Conservation (phyloP, 495 filamentous ascomycete genomes). For the Hypoxylon lienhwacheense region DNA sequence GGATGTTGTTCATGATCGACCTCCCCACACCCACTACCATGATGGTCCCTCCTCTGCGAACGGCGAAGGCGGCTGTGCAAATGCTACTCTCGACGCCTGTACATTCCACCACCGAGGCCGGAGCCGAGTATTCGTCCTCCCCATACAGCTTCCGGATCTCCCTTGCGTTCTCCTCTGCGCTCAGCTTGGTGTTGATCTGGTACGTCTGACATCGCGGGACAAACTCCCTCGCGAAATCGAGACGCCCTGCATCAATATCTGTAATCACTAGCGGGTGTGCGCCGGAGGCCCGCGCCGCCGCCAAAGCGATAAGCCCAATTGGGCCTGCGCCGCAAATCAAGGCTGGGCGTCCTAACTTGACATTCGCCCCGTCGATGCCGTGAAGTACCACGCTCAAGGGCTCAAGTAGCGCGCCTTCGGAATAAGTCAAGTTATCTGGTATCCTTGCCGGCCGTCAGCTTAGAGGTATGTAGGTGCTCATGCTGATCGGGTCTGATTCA, state of each 20-base stretch:
- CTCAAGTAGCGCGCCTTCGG: conserved; percentile 54
- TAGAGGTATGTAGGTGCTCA: neutral
- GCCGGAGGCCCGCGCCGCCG: conserved; percentile 59
- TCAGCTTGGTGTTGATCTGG: conserved; percentile 49
- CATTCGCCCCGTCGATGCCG: conserved; percentile 46
- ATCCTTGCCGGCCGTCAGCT: conserved; percentile 34
- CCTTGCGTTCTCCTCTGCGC: conserved; percentile 54
- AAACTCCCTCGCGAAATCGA: conserved; percentile 62
- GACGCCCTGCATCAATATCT: conserved; percentile 58
- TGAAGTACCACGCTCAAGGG: conserved; percentile 53
- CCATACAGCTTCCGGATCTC: conserved; percentile 57
- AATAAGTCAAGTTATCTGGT: conserved; percentile 47
- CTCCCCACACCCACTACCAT: conserved; percentile 67
- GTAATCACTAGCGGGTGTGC: conserved; percentile 67
- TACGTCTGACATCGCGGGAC: conserved; percentile 59
- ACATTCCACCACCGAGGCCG: conserved; percentile 62
- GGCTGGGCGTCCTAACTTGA: conserved; percentile 43
- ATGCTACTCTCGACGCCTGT: conserved; percentile 65
- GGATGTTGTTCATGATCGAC: conserved; percentile 62
- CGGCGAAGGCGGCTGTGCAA: conserved; percentile 57
- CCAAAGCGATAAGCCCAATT: conserved; percentile 54
- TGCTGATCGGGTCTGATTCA: neutral
- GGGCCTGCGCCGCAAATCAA: conserved; percentile 54
- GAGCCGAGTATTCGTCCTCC: conserved; percentile 53
- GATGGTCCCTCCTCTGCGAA: conserved; percentile 59